Base-by-base conservation (phyloP, 257 asterid genomes). In the Salvia rosmarinus region DNA sequence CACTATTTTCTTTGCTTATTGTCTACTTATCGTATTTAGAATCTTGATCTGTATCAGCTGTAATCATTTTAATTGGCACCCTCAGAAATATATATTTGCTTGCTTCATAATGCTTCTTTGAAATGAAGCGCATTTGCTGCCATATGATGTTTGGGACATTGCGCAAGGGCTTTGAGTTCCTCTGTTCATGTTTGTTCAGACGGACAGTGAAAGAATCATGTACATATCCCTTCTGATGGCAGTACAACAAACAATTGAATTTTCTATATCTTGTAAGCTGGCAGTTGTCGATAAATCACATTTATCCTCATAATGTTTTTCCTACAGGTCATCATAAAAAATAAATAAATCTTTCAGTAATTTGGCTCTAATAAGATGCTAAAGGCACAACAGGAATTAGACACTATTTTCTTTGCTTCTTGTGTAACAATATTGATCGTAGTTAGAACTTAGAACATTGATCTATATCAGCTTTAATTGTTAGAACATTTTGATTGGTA, bases 151-250 rank as follows among this genome's bases (percentile, higher is more conserved):
- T 81, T 72, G 88, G 96, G 86, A 83, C 47, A 85, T 79, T 86
- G 90, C 88, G 89, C 89, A 89, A 86, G 85, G 96, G 90, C 88
- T 89, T 81, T 86, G 88, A 83, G 84, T 71, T 70, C 79, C 78
- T 60, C 32, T 58, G 12, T 64, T 9, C 51, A 32, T 28, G 9
- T 59, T 65, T 46, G 51, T 65, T 59, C 34, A 11, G 54, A 67
- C 66, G 84, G 85, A 80, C 82, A 5, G 25, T 88, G 90, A 37
- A 37, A 37, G 42, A 37, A 37, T 37, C 42, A 5, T 9, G 0
- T 37, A 37, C 42, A 37, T 37, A 34, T 37, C 42, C 42, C 42
- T 37, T 37, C 42, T 37, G 42, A 37, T 37, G 42, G 42, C 42
- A 37, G 10, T 37, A 37, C 7, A 37, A 6, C 42, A 9, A 37